Evolutionary conservation across 2,329 filamentous ascomycete species (phyloP).

Genomic region (Cytospora piceae): DNA sequence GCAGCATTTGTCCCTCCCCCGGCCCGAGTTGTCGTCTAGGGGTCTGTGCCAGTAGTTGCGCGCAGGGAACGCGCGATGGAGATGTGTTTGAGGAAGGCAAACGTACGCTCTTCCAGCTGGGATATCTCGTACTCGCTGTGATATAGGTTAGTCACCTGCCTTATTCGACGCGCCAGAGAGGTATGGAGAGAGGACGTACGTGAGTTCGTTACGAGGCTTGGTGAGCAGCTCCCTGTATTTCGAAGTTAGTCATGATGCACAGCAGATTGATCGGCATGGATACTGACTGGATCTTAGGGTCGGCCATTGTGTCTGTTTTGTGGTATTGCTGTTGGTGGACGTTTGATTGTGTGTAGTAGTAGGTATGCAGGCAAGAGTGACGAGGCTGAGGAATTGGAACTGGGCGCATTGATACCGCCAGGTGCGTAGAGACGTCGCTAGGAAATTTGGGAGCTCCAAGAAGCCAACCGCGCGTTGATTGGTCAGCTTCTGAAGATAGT

Average conservation of each 20-base stretch:
- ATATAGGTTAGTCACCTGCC: constrained; percentile 17
- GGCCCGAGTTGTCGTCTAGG: background rate
- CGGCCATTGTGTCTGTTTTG: constrained; percentile 58
- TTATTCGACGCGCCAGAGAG: constrained; percentile 9
- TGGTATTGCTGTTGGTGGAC: background rate
- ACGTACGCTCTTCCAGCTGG: constrained; percentile 51
- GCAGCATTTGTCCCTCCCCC: background rate
- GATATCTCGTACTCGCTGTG: constrained; percentile 86
- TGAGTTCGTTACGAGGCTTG: constrained; percentile 89
- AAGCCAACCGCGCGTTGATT: constrained; percentile 12
- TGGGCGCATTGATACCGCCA: constrained; percentile 13
- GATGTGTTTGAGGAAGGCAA: background rate
- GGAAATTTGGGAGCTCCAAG: constrained; percentile 26
- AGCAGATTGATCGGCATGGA: constrained; percentile 9
- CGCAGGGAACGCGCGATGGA: background rate
- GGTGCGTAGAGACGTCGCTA: constrained; percentile 12
- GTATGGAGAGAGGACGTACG: constrained; percentile 61
- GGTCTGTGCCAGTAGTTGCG: background rate
- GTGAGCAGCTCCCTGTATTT: constrained; percentile 77
- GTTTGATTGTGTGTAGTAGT: constrained; percentile 24
- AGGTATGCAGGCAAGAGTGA: background rate
- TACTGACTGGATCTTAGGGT: constrained; percentile 73
- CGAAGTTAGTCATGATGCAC: constrained; percentile 34
- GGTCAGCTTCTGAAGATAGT: background rate
- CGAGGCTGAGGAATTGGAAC: constrained; percentile 16